Base-by-base conservation (phyloP, 192 early-diverging fungal species). In the Rhizoclosmatium sp. region DNA sequence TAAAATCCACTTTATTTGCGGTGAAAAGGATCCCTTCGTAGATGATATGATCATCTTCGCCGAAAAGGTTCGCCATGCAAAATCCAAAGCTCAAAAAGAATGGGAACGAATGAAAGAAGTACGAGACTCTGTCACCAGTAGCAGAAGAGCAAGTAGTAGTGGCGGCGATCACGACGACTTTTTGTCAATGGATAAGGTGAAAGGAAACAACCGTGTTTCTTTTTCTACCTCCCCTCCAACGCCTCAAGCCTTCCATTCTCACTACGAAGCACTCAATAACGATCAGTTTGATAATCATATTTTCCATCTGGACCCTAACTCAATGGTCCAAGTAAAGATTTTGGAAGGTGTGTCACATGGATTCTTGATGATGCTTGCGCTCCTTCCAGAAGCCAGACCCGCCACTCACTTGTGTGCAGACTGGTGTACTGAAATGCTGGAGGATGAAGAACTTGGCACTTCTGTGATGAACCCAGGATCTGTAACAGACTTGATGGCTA, bases 11-110 rank as follows among this genome's bases (percentile, higher is more conserved):
- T 90, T 98, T 64, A 88, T 99, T 65, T 93, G 93, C 74, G 97
- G 97, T 54, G 96, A 98, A 76, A 97, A 97, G 79, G 97, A 99
- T 81, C 97, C 97, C 2, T 90, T 99, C 54, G 95, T 99, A 3
- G 97, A 99, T 83, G 97, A 99, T 83, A 96, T 97, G 2, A 92
- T 98, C 23, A 83, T 99, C 19, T 93, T 98, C 84, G 94, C 94
- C 5, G 94, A 91, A 7, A 91, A 95, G 12, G 83, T 99, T 21
- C 91, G 96, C 47, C 88, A 91, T 40, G 95, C 96, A 61, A 98
- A 97, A 81, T 82, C 87, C 39, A 85, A 82, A 69, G 89, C 85
- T 7, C 80, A 69, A 10, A 56, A 79, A 4, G 85, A 92, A 75
- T 85, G 83, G 83, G 80, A 84, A 14, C 81, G 85, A 31, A 78